Conservation (phyloP, 129 eudicot genomes). For the Flaveria sonorensis region DNA sequence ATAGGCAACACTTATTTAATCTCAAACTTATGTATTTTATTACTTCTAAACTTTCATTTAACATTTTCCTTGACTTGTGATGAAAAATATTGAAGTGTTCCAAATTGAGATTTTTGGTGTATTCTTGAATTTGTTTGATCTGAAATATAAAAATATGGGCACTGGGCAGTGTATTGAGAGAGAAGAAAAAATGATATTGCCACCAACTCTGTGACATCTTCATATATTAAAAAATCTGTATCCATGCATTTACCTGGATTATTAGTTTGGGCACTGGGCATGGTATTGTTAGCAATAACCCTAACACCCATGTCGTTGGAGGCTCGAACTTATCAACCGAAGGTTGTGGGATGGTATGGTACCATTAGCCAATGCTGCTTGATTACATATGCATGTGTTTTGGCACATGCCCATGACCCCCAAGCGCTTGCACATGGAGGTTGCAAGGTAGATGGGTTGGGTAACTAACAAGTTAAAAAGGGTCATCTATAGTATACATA, state of each 20-base stretch:
- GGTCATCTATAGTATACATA: background rate
- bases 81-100: background rate
- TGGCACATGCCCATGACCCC: background rate
- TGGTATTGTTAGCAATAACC: background rate
- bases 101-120: background rate
- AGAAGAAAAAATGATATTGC: background rate
- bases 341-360: background rate
- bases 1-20: background rate
- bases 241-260: background rate
- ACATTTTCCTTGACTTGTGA: background rate
- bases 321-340: background rate
- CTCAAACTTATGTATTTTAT: background rate
- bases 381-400: slow-evolving; percentile 13
- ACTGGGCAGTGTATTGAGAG: background rate
- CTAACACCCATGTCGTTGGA: background rate
- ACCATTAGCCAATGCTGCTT: background rate
- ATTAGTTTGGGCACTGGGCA: background rate
- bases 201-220: background rate
- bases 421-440: no score
- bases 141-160: background rate
- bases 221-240: background rate
- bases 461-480: slow-evolving; percentile 1
- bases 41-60: background rate
- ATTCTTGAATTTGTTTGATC: background rate
- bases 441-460: background rate